Conservation (phyloP, 805 yeast species). For the Yarrowia deformans region DNA sequence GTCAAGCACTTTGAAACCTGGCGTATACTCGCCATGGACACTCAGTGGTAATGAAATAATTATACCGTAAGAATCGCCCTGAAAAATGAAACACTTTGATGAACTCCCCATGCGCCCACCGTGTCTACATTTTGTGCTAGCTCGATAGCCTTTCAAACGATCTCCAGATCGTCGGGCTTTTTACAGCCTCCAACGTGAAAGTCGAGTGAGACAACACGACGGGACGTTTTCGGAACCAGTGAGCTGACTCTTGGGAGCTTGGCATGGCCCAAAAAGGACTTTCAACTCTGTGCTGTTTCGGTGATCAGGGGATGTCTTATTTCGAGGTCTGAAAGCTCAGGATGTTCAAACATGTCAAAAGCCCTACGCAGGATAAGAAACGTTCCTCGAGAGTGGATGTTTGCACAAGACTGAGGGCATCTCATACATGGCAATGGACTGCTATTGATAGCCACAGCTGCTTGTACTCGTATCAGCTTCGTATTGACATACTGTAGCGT, state of each 20-base stretch:
- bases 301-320: constrained; percentile 22
- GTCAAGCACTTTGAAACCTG: not conserved
- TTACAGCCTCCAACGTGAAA: constrained; percentile 7
- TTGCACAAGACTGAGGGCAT: not conserved
- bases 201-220: constrained; percentile 16
- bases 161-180: constrained; percentile 27
- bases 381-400: not conserved
- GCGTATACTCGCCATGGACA: too few species aligned
- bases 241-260: constrained; percentile 13
- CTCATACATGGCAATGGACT: not conserved
- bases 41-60: not conserved
- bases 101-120: not conserved
- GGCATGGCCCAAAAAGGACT: constrained; percentile 9
- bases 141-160: not conserved
- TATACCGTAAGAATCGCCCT: not conserved
- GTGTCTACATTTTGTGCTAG: not conserved
- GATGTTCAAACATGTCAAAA: constrained; percentile 7
- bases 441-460: not conserved
- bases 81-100: not conserved
- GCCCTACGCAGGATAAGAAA: constrained; percentile 1
- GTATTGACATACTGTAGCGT: not conserved
- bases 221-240: constrained; percentile 15
- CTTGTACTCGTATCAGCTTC: not conserved
- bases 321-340: constrained; percentile 6
- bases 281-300: not conserved